A percentile compares a stretch with the other conserved stretches of the same genome.
phyloP scores from a whole-genome alignment of 768 basidiomycete species.

The Leucocoprinus sp. region DNA sequence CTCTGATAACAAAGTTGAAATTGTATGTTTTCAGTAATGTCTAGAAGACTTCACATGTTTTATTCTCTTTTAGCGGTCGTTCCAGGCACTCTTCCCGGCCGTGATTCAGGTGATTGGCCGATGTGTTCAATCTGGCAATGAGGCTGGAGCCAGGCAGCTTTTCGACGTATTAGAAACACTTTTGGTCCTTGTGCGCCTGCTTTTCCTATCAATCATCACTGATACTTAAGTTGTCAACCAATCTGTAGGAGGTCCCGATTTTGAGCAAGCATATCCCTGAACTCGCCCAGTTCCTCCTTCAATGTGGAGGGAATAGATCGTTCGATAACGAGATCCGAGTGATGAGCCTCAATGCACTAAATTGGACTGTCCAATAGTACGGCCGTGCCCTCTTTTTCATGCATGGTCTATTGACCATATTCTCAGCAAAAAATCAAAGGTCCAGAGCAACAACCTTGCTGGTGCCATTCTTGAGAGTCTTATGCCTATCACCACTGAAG shows the following conservation, averaged over 20 bases:
- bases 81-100: conserved; percentile 77
- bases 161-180: conserved; percentile 97
- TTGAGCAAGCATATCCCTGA: conserved; percentile 83
- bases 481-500: conserved; percentile 90
- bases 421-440: conserved; percentile 90
- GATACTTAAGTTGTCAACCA: conserved; percentile 12
- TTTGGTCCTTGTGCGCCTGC: conserved; percentile 67
- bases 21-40: conserved; percentile 42
- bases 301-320: conserved; percentile 68
- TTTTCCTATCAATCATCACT: not conserved
- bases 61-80: conserved; percentile 51
- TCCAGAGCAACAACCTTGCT: conserved; percentile 80
- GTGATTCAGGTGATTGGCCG: conserved; percentile 89
- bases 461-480: conserved; percentile 82
- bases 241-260: conserved; percentile 82
- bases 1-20: conserved; percentile 74
- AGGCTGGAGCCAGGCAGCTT: conserved; percentile 74
- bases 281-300: conserved; percentile 82
- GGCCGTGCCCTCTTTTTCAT: conserved; percentile 17
- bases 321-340: conserved; percentile 78
- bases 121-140: conserved; percentile 71
- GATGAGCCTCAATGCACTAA: conserved; percentile 85
- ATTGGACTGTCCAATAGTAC: conserved; percentile 96
- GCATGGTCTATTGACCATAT: conserved; percentile 4
- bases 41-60: not conserved